Evolutionary conservation across 441 rosid genomes (phyloP).

Genomic region (Biscutella laevigata): DNA sequence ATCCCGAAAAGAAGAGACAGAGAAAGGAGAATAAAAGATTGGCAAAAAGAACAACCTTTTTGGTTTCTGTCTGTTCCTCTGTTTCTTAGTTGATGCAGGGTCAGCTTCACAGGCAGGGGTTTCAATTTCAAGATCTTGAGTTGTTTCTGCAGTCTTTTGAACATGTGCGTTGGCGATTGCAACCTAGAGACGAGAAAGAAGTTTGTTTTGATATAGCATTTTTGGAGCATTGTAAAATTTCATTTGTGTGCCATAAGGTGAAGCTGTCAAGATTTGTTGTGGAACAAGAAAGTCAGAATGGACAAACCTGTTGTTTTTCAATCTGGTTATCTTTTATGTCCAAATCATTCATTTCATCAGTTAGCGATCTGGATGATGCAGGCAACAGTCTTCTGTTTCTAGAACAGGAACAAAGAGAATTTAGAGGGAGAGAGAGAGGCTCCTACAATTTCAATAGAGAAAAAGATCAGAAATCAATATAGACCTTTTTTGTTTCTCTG

Average conservation of each 20-base stretch:
- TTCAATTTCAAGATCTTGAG: conserved; percentile 10
- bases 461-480: neutral
- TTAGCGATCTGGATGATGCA: conserved; percentile 38
- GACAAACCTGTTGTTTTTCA: conserved; percentile 52
- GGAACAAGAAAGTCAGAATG: neutral
- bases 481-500: conserved; percentile 24
- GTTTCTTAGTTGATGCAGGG: conserved; percentile 29
- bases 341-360: conserved; percentile 43
- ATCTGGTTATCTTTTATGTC: conserved; percentile 37
- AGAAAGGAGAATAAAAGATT: neutral
- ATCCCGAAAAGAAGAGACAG: neutral
- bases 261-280: neutral
- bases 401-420: conserved; percentile 6
- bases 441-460: neutral
- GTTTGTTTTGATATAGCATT: neutral
- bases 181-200: conserved; percentile 11
- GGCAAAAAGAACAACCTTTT: conserved; percentile 39
- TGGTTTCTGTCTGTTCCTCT: conserved; percentile 43
- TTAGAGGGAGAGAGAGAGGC: neutral
- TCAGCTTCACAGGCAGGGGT: conserved; percentile 23
- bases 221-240: neutral
- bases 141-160: conserved; percentile 19
- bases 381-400: conserved; percentile 70
- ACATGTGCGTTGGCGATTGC: neutral
- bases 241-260: neutral